Evolutionary conservation across 2,329 filamentous ascomycete genomes (phyloP).

Genomic region (Metarhizium robertsii): DNA sequence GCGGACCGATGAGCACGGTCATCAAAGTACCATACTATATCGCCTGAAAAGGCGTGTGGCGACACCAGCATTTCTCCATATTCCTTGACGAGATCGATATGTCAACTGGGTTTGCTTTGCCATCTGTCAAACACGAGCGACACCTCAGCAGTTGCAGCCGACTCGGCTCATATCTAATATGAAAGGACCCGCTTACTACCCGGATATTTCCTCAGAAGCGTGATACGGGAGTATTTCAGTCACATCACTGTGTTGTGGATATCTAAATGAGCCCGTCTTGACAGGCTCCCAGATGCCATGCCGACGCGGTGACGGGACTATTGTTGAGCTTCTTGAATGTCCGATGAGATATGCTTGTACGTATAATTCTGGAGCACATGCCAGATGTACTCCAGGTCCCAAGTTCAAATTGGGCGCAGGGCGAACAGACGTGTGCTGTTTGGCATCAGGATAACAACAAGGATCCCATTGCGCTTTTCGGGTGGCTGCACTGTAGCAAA

Average conservation of each 20-base stretch:
- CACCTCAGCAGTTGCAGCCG: slow-evolving; percentile 4
- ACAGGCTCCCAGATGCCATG: not conserved
- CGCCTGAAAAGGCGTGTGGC: not conserved
- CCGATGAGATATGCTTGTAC: no score
- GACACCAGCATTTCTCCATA: not conserved
- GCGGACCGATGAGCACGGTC: not conserved
- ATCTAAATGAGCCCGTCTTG: not conserved
- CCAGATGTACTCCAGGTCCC: not conserved
- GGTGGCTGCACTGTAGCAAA: not conserved
- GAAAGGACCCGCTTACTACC: slow-evolving; percentile 4
- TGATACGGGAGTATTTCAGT: slow-evolving; percentile 2
- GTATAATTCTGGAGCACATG: no score
- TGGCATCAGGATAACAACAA: not conserved
- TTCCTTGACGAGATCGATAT: not conserved
- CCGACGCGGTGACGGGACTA: not conserved
- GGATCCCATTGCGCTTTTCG: not conserved
- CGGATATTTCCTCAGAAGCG: not conserved
- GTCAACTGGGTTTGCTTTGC: slow-evolving; percentile 5
- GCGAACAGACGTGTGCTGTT: not conserved
- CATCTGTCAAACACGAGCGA: slow-evolving; percentile 5
- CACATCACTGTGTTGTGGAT: not conserved
- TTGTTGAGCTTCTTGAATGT: no score
- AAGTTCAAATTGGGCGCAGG: not conserved
- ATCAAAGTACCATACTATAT: not conserved
- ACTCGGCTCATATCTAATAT: slow-evolving; percentile 2